Percentiles rank a stretch among this genome's conserved stretches.
These are phyloP conservation scores for Taxawa tesnikishii DNA, from an alignment of 2,329 filamentous ascomycete genomes.

Conservation along the genomic window DNA sequence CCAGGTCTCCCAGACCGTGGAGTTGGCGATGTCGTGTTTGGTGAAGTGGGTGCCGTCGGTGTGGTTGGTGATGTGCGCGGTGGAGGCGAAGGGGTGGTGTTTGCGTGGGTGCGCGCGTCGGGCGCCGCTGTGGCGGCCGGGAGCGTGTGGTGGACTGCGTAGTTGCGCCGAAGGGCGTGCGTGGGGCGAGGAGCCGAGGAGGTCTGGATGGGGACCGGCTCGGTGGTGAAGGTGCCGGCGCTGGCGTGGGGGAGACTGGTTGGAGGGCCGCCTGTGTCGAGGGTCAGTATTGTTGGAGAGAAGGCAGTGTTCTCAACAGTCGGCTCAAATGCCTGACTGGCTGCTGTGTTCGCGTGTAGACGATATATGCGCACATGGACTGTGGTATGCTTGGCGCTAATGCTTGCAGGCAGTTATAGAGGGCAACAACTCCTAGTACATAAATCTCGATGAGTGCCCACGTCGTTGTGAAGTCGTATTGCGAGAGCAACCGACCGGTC, in stretches of 20 bases:
- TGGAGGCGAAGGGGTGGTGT: constrained; percentile 31
- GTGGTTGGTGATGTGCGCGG: constrained; percentile 41
- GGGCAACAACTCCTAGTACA: too few species aligned
- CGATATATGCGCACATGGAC: too few species aligned
- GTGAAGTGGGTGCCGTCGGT: constrained; percentile 25
- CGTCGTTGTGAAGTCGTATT: too few species aligned
- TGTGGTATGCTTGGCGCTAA: too few species aligned
- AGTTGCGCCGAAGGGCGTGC: constrained; percentile 1
- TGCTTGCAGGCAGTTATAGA: not conserved
- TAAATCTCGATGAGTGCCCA: too few species aligned
- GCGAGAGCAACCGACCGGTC: too few species aligned
- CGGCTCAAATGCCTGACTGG: not conserved
- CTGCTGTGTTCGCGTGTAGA: too few species aligned
- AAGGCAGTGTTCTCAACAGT: constrained; percentile 4
- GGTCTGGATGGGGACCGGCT: constrained; percentile 12
- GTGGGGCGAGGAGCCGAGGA: constrained; percentile 1
- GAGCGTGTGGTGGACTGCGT: not conserved
- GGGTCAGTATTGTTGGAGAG: constrained; percentile 1
- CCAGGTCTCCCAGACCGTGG: constrained; percentile 35
- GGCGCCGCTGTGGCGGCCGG: constrained; percentile 31
- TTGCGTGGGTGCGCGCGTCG: constrained; percentile 37
- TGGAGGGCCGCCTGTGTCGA: constrained; percentile 15
- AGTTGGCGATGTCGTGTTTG: constrained; percentile 53
- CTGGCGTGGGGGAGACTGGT: constrained; percentile 52
- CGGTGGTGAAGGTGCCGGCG: constrained; percentile 40